A percentile compares a stretch with the other conserved stretches of the same genome.
Evolutionary conservation across 495 filamentous ascomycete species (phyloP).

Genomic region (Parachaetomium inaequale): DNA sequence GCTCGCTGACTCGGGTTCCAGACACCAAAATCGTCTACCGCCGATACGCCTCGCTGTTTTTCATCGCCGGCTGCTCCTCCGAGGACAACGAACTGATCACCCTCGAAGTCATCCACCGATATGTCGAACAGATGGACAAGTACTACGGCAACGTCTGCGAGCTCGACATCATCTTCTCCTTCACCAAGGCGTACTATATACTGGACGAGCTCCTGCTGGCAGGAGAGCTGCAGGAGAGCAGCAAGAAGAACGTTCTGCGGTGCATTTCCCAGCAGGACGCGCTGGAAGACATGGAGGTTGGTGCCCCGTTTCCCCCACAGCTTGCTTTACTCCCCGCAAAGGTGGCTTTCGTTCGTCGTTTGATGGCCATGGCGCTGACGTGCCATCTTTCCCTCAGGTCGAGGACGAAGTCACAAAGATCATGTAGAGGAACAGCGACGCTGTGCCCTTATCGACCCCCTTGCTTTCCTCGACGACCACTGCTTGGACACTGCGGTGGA

Average conservation of each 20-base stretch:
- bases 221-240: slow-evolving; percentile 97
- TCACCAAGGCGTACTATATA: slow-evolving; percentile 88
- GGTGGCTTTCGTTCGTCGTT: background rate
- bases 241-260: slow-evolving; percentile 95
- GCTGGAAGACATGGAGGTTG: slow-evolving; percentile 95
- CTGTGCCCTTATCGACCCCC: slow-evolving; percentile 20
- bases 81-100: slow-evolving; percentile 98
- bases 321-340: slow-evolving; percentile 14
- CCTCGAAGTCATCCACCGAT: slow-evolving; percentile 96
- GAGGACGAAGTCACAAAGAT: slow-evolving; percentile 96
- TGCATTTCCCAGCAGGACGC: slow-evolving; percentile 95
- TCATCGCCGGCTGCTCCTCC: slow-evolving; percentile 93
- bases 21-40: slow-evolving; percentile 98
- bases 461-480: slow-evolving; percentile 9
- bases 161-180: slow-evolving; percentile 98
- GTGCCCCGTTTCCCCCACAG: slow-evolving; percentile 37
- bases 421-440: slow-evolving; percentile 60
- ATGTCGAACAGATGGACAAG: slow-evolving; percentile 99
- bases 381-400: slow-evolving; percentile 60
- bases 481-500: slow-evolving; percentile 9
- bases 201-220: slow-evolving; percentile 95
- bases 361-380: slow-evolving; percentile 47
- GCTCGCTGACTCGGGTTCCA: slow-evolving; percentile 37
- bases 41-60: slow-evolving; percentile 97
- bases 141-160: slow-evolving; percentile 99